Evolutionary conservation across 108 stramenopile species (phyloP), one percentile per base, ranked within the genome.

Genomic region (Pseudonitzschia pungens): DNA sequence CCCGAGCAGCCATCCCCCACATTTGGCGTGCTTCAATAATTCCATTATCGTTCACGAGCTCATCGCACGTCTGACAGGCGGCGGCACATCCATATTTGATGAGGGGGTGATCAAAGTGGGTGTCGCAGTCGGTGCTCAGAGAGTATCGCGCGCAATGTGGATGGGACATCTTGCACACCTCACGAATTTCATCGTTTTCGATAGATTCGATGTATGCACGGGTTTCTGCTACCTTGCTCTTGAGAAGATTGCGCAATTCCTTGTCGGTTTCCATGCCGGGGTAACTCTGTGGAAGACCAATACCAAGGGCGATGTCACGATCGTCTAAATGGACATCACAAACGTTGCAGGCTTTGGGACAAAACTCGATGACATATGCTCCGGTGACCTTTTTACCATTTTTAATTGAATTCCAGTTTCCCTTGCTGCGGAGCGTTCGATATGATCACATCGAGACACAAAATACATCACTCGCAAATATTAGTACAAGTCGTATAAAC

Each of bases 41-140:
- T 26, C 65, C 65, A 16, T 67, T 67, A 28, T 67, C 22, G 6
- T 67, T 21, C 27, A 50, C 65, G 10, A 67, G 28, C 12, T 67
- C 16, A 27, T 76, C 75, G 48, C 75, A 76, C 0, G 68, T 76
- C 40, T 62, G 44, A 40, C 75, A 76, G 20, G 75, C 68, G 11
- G 75, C 68, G 26, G 75, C 75, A 63, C 75, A 76, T 8, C 41
- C 51, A 62, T 69, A 76, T 59, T 76, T 76, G 44, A 69, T 66
- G 0, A 76, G 40, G 0, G 69, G 44, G 41, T 76, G 59, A 28
- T 76, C 75, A 20, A 27, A 21, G 31, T 69, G 28, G 18, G 68
- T 43, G 9, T 57, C 55, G 27, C 71, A 65, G 16, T 68, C 66
- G 18, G 53, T 3, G 16, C 36, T 33, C 59, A 76, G 43, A 16